phyloP scores from a whole-genome alignment of 441 rosid genomes.

The Hypseocharis bilobata region DNA sequence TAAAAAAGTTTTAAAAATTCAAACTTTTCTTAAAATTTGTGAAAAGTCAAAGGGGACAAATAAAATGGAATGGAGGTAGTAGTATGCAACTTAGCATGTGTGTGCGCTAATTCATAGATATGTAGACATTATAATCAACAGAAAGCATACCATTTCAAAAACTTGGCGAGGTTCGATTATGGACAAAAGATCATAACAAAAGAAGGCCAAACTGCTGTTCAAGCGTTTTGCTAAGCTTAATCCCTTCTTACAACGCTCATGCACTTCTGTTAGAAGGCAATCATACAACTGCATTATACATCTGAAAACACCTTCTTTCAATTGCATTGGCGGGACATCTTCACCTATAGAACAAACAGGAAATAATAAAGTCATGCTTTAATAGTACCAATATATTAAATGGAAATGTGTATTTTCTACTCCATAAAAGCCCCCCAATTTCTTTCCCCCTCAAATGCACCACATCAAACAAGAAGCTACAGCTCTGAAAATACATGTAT shows the following conservation, averaged over 20 bases:
- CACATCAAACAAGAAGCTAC: background rate
- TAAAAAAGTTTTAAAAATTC: too few relatives aligned
- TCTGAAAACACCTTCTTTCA: conserved; percentile 92
- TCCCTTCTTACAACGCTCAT: conserved; percentile 98
- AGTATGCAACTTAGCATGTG: background rate
- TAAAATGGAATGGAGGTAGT: too few relatives aligned
- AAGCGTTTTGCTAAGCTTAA: conserved; percentile 86
- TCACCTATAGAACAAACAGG: conserved; percentile 49
- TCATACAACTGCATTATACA: conserved; percentile 87
- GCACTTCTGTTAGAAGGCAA: conserved; percentile 94
- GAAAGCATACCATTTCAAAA: conserved; percentile 75
- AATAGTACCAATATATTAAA: background rate
- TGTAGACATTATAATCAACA: conserved; percentile 8
- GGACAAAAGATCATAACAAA: conserved; percentile 92
- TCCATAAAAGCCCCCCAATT: too few relatives aligned
- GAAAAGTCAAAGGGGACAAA: too few relatives aligned
- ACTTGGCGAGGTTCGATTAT: conserved; percentile 96
- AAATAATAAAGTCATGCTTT: background rate
- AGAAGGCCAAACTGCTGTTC: conserved; percentile 97
- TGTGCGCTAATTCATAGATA: background rate
- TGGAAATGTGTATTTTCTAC: background rate
- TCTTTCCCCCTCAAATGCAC: background rate
- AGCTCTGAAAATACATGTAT: background rate
- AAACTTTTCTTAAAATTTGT: too few relatives aligned
- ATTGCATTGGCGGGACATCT: conserved; percentile 96